A percentile compares a stretch with the other conserved stretches of the same genome.
These are phyloP conservation scores for Globisporangium megalacanthum DNA, from an alignment of 352 stramenopile species.

Conservation along the genomic window DNA sequence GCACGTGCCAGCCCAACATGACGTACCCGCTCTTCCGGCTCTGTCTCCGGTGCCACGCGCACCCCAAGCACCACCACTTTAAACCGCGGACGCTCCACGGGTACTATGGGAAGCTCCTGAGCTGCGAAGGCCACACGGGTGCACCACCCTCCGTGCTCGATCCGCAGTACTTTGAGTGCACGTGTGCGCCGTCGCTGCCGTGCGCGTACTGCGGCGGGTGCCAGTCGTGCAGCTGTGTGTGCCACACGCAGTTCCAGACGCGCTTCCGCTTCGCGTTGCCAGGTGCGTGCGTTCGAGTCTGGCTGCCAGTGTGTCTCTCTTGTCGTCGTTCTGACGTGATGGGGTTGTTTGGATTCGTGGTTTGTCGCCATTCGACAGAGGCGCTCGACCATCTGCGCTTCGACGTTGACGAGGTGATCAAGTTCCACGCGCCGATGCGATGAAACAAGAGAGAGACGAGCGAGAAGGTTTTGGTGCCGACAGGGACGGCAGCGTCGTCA, in stretches of 20 bases:
- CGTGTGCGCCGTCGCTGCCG: constrained; percentile 47
- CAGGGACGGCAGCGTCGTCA: too few species aligned
- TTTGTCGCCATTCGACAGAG: constrained; percentile 12
- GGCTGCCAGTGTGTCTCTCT: too few species aligned
- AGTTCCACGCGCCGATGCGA: constrained; percentile 29
- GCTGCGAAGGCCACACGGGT: constrained; percentile 71
- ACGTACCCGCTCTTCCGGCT: constrained; percentile 60
- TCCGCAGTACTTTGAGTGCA: constrained; percentile 70
- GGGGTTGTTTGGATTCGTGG: not conserved
- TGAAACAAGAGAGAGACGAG: constrained; percentile 1
- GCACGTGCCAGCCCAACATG: constrained; percentile 52
- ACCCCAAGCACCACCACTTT: constrained; percentile 71
- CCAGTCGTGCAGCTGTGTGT: constrained; percentile 76
- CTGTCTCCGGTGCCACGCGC: constrained; percentile 63
- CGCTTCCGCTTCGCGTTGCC: constrained; percentile 71
- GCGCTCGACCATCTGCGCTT: constrained; percentile 27
- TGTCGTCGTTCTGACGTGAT: not conserved
- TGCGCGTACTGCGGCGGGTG: constrained; percentile 73
- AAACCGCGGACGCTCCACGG: constrained; percentile 52
- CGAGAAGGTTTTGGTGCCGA: too few species aligned
- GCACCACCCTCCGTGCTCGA: constrained; percentile 62
- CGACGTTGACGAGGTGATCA: constrained; percentile 38
- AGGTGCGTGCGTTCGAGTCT: constrained; percentile 29
- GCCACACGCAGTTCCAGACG: constrained; percentile 85
- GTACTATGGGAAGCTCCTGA: constrained; percentile 65